Evolutionary conservation across 129 eudicot genomes (phyloP).

Genomic region (Helichrysum umbraculigerum): DNA sequence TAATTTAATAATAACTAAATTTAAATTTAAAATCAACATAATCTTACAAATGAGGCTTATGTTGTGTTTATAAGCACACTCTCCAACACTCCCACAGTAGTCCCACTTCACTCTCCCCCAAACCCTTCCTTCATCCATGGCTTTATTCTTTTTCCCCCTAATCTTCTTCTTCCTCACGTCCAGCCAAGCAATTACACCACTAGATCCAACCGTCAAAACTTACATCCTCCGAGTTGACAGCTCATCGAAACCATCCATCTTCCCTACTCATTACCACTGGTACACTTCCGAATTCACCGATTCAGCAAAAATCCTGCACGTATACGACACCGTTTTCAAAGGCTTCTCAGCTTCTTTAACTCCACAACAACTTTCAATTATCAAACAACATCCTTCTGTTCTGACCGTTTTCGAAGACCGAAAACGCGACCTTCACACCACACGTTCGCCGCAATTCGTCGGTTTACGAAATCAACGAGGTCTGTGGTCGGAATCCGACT

Average conservation of each 20-base stretch:
- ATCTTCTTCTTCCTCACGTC: constrained; percentile 31
- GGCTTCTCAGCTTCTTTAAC: constrained; percentile 83
- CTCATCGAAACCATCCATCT: constrained; percentile 68
- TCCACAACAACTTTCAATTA: constrained; percentile 38
- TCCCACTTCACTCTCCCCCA: constrained; percentile 33
- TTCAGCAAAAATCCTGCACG: constrained; percentile 55
- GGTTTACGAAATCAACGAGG: constrained; percentile 78
- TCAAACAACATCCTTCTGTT: constrained; percentile 52
- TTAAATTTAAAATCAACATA: too few species aligned
- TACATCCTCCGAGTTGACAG: constrained; percentile 66
- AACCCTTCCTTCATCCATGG: constrained; percentile 22
- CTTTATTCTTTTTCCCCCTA: constrained; percentile 20
- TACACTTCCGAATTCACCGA: constrained; percentile 64
- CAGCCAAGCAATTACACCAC: constrained; percentile 11
- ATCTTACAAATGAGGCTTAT: background rate
- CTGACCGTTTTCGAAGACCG: constrained; percentile 65
- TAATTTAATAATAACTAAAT: too few species aligned
- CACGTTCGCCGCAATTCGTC: constrained; percentile 77
- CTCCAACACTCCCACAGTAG: constrained; percentile 8
- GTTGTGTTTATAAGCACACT: constrained; percentile 34
- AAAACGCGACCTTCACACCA: constrained; percentile 72
- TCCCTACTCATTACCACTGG: constrained; percentile 89
- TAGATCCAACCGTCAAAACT: constrained; percentile 52
- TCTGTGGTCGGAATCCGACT: constrained; percentile 84
- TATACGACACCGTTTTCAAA: constrained; percentile 73